Evolutionary conservation across 2,329 filamentous ascomycete genomes (phyloP), one percentile per base, ranked within the genome.

Genomic region (Colletotrichum acutatum): DNA sequence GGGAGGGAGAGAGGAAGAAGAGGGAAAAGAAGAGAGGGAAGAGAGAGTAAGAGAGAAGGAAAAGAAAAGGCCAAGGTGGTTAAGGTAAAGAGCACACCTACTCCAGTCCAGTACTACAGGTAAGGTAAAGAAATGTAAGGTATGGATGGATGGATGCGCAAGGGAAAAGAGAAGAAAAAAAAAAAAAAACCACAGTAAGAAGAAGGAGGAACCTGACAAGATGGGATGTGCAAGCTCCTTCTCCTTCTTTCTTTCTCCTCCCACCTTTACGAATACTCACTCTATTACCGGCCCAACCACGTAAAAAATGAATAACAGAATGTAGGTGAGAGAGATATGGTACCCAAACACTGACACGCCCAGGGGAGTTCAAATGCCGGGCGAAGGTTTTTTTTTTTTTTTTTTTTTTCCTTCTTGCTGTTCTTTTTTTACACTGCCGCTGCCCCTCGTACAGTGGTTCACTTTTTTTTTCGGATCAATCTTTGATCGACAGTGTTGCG

Each of bases 261-360:
- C 63, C 42, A 37, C 26, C 62, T 56, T 22, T 54, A 37, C 42
- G 4, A 30, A 34, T 34, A 34, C 32, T 34, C 14, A 28, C 19
- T 19, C 64, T 53, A 42, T 52, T 62, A 57, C 61, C 61, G 54
- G 63, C 34, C 68, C 62, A 60, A 69, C 66, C 65, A 57, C 56
- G 56, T 28, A 16, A 11, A 22, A 22, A 37, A 62, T 42, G 34
- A 32, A 57, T 49, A 49, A 49, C 42, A 49, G 42, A 49, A 49
- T n/a, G 19, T n/a, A 49, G 42, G 42, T n/a, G 19, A 49, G 42
- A 49, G 37, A 19, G 14, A 42, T 42, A 16, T 42, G 37, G 37
- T 49, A 49, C 42, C 19, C 42, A 49, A 42, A 42, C 19, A 54
- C 16, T 12, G 22, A 52, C 54, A 22, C 52, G 52, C 32, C 16